Evolutionary conservation across 768 basidiomycete species (phyloP).

Genomic region (Mycena vulgaris): DNA sequence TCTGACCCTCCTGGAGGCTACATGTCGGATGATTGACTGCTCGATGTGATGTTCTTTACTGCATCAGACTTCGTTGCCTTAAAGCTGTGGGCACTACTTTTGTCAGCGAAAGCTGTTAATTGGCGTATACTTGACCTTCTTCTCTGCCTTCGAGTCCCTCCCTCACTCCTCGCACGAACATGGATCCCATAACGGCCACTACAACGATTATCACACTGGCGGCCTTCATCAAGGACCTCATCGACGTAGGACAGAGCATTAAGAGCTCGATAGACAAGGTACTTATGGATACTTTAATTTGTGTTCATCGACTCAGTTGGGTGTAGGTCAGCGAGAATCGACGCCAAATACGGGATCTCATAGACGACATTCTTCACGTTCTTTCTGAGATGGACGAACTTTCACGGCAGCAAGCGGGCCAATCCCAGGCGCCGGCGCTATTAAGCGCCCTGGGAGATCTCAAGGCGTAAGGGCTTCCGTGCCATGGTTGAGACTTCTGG

Average conservation of each 20-base stretch:
- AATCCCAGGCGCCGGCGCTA: slow-evolving; percentile 12
- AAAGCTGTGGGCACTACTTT: no score
- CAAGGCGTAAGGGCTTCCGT: slow-evolving; percentile 17
- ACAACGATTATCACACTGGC: neutral
- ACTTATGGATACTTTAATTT: neutral
- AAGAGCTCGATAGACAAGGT: neutral
- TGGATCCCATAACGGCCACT: neutral
- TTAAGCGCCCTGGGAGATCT: slow-evolving; percentile 19
- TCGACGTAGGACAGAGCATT: neutral
- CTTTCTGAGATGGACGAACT: slow-evolving; percentile 8
- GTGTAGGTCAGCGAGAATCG: slow-evolving; percentile 25
- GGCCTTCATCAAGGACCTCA: slow-evolving; percentile 1
- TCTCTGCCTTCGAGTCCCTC: no score
- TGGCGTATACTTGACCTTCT: neutral
- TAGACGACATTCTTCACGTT: slow-evolving; percentile 4
- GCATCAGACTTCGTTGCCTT: no score
- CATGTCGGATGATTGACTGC: no score
- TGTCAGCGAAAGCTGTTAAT: no score
- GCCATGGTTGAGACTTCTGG: neutral
- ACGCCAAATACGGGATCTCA: slow-evolving; percentile 17
- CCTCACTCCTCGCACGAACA: neutral
- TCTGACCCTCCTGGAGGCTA: no score
- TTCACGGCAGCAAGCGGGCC: neutral
- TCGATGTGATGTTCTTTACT: no score
- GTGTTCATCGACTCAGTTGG: neutral